These are phyloP conservation scores for Pichia kluyveri DNA, from an alignment of 805 yeast genomes.

Conservation along the genomic window DNA sequence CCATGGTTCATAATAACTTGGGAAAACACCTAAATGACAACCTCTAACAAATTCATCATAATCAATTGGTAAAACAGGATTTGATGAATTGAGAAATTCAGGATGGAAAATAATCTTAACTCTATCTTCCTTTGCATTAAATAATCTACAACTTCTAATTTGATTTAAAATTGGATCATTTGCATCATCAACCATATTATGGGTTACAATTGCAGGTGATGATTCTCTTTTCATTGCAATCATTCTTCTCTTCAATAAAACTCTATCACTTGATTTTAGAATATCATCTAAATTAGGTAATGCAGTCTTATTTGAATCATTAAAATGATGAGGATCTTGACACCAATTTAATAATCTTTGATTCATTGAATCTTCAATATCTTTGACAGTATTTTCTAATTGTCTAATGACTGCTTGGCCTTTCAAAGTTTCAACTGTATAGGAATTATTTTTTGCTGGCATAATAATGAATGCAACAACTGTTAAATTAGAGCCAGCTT, in stretches of 20 bases:
- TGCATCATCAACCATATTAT: slow-evolving; percentile 90
- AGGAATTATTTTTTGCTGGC: slow-evolving; percentile 94
- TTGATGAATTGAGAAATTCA: slow-evolving; percentile 88
- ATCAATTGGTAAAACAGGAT: slow-evolving; percentile 87
- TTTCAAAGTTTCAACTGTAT: slow-evolving; percentile 89
- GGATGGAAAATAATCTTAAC: slow-evolving; percentile 97
- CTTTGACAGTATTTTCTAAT: slow-evolving; percentile 78
- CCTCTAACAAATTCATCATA: slow-evolving; percentile 98
- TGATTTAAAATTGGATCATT: slow-evolving; percentile 87
- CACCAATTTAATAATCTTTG: slow-evolving; percentile 86
- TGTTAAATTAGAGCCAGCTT: slow-evolving; percentile 74
- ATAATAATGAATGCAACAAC: slow-evolving; percentile 95
- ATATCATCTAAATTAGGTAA: slow-evolving; percentile 76
- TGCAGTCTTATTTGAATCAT: slow-evolving; percentile 31
- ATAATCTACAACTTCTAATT: slow-evolving; percentile 82
- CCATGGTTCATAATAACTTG: slow-evolving; percentile 98
- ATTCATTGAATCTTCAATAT: slow-evolving; percentile 81
- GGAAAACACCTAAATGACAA: slow-evolving; percentile 96
- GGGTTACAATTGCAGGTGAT: slow-evolving; percentile 93
- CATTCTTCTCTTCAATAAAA: slow-evolving; percentile 82
- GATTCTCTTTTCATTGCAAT: slow-evolving; percentile 85
- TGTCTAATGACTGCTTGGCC: slow-evolving; percentile 96
- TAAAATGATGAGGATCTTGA: slow-evolving; percentile 34
- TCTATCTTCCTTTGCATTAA: slow-evolving; percentile 82
- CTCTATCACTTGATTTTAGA: slow-evolving; percentile 79